Evolutionary conservation across 495 filamentous ascomycete species (phyloP).

Genomic region (Eremomyces bilateralis): DNA sequence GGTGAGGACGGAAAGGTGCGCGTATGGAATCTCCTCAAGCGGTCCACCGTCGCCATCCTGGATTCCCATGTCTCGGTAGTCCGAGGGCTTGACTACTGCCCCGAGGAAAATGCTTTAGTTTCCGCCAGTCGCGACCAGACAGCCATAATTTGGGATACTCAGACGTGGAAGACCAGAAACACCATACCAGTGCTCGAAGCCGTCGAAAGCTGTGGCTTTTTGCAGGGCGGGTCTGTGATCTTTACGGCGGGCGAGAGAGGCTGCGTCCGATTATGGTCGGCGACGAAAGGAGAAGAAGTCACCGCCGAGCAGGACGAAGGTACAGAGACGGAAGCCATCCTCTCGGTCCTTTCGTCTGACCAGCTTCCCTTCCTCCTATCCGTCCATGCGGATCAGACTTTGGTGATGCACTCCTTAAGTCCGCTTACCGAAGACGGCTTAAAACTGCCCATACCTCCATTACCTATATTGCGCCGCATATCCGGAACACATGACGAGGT

Average conservation of each 20-base stretch:
- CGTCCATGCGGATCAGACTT: constrained; percentile 72
- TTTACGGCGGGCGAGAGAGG: constrained; percentile 79
- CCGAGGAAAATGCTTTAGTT: constrained; percentile 47
- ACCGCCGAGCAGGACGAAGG: constrained; percentile 44
- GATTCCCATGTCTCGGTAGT: constrained; percentile 90
- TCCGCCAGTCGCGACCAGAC: constrained; percentile 93
- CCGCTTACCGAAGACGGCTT: constrained; percentile 15
- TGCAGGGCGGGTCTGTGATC: constrained; percentile 42
- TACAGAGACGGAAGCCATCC: constrained; percentile 54
- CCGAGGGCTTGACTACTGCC: constrained; percentile 59
- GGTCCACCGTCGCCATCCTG: constrained; percentile 51
- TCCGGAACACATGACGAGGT: constrained; percentile 96
- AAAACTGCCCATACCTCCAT: constrained; percentile 21
- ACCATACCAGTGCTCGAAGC: constrained; percentile 71
- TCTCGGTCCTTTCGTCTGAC: constrained; percentile 42
- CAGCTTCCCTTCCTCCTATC: constrained; percentile 47
- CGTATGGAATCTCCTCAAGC: constrained; percentile 78
- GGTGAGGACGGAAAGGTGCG: constrained; percentile 79
- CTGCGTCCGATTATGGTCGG: constrained; percentile 60
- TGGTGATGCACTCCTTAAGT: constrained; percentile 44
- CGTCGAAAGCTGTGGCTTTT: constrained; percentile 64
- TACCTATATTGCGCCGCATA: constrained; percentile 44
- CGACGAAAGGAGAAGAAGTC: constrained; percentile 51
- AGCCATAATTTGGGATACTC: constrained; percentile 71
- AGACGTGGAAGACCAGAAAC: constrained; percentile 60